Conservation (phyloP, 176 grass and related monocot genomes). For the Lolium perenne region DNA sequence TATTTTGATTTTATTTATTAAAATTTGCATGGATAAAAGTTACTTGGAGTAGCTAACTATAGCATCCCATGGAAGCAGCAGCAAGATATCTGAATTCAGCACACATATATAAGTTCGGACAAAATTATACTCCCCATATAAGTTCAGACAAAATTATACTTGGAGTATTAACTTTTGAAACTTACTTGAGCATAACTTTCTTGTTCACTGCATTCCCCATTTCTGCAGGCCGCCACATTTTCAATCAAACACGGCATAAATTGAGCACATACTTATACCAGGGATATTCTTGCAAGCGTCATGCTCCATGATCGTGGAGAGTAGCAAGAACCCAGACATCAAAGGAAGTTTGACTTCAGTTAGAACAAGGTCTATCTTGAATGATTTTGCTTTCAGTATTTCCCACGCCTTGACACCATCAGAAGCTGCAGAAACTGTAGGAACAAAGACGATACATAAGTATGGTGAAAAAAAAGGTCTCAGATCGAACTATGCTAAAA, state of each 20-base stretch:
- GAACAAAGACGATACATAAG: conserved; percentile 16
- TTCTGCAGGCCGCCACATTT: conserved; percentile 42
- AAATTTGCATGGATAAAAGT: too few species aligned
- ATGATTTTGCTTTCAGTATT: conserved; percentile 81
- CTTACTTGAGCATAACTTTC: conserved; percentile 98
- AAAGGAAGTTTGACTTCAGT: conserved; percentile 91
- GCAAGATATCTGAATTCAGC: too few species aligned
- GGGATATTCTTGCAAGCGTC: conserved; percentile 90
- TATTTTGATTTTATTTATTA: too few species aligned
- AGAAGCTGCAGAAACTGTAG: conserved; percentile 65
- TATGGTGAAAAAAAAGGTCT: background rate
- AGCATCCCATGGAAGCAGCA: too few species aligned
- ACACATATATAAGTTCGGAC: too few species aligned
- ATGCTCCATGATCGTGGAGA: conserved; percentile 97
- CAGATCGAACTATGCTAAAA: too few species aligned
- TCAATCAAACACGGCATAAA: conserved; percentile 1
- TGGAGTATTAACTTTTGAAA: conserved; percentile 26
- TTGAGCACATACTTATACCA: conserved; percentile 80
- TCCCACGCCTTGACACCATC: conserved; percentile 95
- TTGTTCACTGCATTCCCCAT: conserved; percentile 79
- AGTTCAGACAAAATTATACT: background rate
- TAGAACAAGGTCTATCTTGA: conserved; percentile 87
- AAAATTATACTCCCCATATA: too few species aligned
- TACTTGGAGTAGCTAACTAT: too few species aligned
- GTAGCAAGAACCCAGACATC: conserved; percentile 90